phyloP scores from a whole-genome alignment of 371 early-diverging fungal genomes.

The Nematocida major region DNA sequence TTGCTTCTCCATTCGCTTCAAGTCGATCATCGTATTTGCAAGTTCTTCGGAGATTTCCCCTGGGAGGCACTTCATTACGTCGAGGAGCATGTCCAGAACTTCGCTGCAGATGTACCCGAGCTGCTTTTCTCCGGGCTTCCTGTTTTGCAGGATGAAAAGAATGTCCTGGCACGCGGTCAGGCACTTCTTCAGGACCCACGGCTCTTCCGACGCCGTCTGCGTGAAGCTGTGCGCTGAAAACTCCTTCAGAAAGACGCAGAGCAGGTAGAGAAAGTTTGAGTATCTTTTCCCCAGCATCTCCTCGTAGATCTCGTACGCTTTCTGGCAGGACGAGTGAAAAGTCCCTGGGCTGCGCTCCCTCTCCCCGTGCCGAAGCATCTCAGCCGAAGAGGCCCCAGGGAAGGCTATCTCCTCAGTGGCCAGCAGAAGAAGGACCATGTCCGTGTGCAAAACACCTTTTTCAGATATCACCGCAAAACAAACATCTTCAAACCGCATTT shows the following conservation, averaged over 20 bases:
- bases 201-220: too few relatives aligned
- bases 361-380: background rate
- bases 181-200: background rate
- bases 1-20: background rate
- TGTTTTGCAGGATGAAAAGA: background rate
- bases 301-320: background rate
- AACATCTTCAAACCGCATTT: background rate
- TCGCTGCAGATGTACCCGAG: constrained; percentile 1
- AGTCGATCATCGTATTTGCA: background rate
- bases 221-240: background rate
- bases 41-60: background rate
- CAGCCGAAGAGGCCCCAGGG: background rate
- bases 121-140: background rate
- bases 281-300: background rate
- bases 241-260: background rate
- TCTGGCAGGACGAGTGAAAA: background rate
- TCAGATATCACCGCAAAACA: background rate
- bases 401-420: background rate
- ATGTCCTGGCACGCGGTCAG: background rate
- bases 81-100: background rate
- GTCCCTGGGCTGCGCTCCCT: background rate
- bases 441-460: background rate
- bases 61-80: background rate
- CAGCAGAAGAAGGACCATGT: background rate
- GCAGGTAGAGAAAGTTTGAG: background rate